Evolutionary conservation across 2,329 filamentous ascomycete species (phyloP), one percentile per base, ranked within the genome.

Genomic region (Amauroascus niger): DNA sequence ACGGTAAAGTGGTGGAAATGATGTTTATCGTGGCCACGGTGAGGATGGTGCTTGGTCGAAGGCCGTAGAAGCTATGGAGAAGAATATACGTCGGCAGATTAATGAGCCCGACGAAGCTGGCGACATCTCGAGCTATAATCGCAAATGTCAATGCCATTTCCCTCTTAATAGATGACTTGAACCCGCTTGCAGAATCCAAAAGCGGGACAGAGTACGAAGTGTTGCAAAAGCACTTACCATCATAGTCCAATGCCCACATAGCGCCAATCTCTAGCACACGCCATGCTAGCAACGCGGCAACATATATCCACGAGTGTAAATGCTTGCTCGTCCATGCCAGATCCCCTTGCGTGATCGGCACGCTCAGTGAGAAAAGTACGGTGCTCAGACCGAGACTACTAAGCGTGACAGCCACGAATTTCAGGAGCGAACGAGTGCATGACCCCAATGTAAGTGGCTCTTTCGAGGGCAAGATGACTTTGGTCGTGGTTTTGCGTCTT

Each of bases 71-170:
- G 50, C 82, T 82, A 28, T 77, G 76, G 26, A 95, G 76, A 41
- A 96, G 81, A 65, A 86, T 87, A 58, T 86, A 80, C 62, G 81
- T 80, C 41, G 90, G 91, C 18, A 85, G 79, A 69, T 88, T 83
- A 53, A 84, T 83, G 40, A 96, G 74, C 57, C 88, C 67, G 55
- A 80, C 79, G 64, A 88, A 72, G 45, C 80, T 77, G 9, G 79
- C 79, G 49, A 86, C 74, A 67, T 88, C 84, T 30, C 53, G 50
- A 16, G 53, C 56, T 57, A 16, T 9, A 39, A 20, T 46, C 20
- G 18, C 6, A 14, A 26, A 13, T 14, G n/a, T n/a, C 18, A 7
- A 46, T 11, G 39, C 41, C 41, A 44, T 16, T 33, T 18, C 3
- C 13, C 13, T 50, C n/a, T n/a, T n/a, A n/a, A n/a, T n/a, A n/a